Percentiles rank a stretch among this genome's conserved stretches.
Conservation (phyloP, 2,329 filamentous ascomycete species). For the Colletotrichum filicis region DNA sequence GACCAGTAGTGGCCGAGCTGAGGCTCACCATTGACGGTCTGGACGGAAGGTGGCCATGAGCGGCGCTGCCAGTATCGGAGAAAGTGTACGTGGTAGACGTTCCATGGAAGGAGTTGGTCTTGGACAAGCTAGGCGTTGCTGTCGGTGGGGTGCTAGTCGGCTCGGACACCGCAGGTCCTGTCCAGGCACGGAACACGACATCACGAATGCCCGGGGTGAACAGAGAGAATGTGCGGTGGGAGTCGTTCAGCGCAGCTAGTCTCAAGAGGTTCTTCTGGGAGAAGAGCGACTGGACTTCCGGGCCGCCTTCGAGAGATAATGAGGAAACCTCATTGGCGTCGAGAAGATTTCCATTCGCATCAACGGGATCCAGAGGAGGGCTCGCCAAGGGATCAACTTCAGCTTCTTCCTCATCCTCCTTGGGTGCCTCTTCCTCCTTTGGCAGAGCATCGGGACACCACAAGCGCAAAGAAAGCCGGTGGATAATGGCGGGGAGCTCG, state of each 20-base stretch:
- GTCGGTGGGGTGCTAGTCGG: constrained; percentile 56
- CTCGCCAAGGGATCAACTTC: constrained; percentile 84
- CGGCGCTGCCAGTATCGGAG: constrained; percentile 74
- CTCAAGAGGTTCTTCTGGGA: constrained; percentile 94
- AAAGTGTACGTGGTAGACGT: constrained; percentile 77
- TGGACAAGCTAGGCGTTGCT: constrained; percentile 65
- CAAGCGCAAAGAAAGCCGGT: constrained; percentile 86
- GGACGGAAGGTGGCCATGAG: constrained; percentile 71
- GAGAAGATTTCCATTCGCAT: constrained; percentile 80
- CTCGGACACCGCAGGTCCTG: constrained; percentile 78
- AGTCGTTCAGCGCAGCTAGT: constrained; percentile 84
- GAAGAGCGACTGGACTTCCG: constrained; percentile 89
- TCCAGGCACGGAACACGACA: constrained; percentile 93
- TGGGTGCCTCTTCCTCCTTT: constrained; percentile 67
- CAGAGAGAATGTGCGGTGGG: constrained; percentile 88
- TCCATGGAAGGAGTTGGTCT: constrained; percentile 72
- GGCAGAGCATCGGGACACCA: constrained; percentile 89
- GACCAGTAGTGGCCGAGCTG: constrained; percentile 68
- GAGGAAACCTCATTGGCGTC: constrained; percentile 81
- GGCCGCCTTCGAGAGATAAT: constrained; percentile 80
- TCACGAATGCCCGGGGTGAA: constrained; percentile 93
- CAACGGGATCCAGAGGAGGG: constrained; percentile 83
- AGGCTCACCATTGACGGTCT: constrained; percentile 74
- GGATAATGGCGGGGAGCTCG: constrained; percentile 95
- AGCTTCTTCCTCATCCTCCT: constrained; percentile 64